phyloP scores from a whole-genome alignment of 176 grass and related monocot species.

The Neostapfia colusana region DNA sequence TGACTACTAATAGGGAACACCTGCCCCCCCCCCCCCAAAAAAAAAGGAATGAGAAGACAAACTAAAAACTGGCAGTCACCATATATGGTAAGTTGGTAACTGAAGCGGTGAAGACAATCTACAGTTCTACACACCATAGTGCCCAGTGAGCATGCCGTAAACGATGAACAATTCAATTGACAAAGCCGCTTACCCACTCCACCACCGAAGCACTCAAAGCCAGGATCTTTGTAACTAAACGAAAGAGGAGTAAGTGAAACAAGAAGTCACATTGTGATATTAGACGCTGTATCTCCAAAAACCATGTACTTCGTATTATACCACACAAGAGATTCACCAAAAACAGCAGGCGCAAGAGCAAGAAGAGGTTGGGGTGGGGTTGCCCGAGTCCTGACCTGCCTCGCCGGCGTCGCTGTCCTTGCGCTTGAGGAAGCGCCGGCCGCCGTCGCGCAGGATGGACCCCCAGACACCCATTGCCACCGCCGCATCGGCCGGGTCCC shows the following conservation, averaged over 20 bases:
- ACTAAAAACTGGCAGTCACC: not conserved
- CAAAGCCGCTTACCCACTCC: constrained; percentile 8
- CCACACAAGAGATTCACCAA: not conserved
- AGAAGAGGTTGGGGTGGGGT: not conserved
- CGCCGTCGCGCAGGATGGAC: constrained; percentile 58
- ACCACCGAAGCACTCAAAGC: not conserved
- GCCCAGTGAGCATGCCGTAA: not conserved
- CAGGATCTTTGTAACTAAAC: constrained; percentile 2
- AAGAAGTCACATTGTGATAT: constrained; percentile 10
- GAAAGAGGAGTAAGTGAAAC: constrained; percentile 11
- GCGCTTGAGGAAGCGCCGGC: constrained; percentile 77
- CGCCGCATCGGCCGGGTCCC: constrained; percentile 51
- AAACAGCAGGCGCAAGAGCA: not conserved
- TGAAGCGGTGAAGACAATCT: not conserved
- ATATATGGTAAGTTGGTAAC: not conserved
- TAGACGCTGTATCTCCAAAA: not conserved
- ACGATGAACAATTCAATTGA: not conserved
- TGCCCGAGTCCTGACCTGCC: constrained; percentile 50
- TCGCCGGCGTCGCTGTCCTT: constrained; percentile 78
- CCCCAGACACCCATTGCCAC: constrained; percentile 74
- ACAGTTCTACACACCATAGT: not conserved
- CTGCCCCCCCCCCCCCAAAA: not conserved
- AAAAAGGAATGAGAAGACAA: not conserved
- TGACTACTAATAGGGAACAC: not conserved
- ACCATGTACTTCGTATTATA: not conserved